A percentile compares a stretch with the other conserved stretches of the same genome.
phyloP scores from a whole-genome alignment of 257 asterid species.

The Nicotiana sylvestris region DNA sequence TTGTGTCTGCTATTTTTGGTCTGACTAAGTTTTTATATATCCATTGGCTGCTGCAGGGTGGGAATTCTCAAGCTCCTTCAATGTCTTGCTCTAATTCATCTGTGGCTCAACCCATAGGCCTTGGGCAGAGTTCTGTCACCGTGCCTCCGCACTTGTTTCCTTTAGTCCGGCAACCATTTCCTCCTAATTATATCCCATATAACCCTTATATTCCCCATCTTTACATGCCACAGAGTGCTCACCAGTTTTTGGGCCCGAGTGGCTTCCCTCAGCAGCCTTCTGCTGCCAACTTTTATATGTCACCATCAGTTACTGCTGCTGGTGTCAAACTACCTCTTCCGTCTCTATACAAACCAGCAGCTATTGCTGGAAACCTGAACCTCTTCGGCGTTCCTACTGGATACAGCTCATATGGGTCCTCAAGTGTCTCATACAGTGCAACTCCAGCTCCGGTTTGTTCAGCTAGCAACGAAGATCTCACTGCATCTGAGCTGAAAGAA shows the following conservation, averaged over 20 bases:
- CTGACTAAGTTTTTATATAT: not conserved
- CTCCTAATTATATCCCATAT: slow-evolving; percentile 46
- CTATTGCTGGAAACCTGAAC: slow-evolving; percentile 29
- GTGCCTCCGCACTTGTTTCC: slow-evolving; percentile 43
- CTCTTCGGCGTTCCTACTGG: slow-evolving; percentile 46
- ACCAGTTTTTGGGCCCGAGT: slow-evolving; percentile 44
- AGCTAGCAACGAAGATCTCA: slow-evolving; percentile 29
- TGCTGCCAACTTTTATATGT: slow-evolving; percentile 37
- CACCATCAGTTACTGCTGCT: slow-evolving; percentile 37
- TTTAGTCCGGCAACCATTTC: slow-evolving; percentile 47
- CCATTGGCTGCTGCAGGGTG: slow-evolving; percentile 28
- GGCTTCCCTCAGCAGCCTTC: slow-evolving; percentile 55
- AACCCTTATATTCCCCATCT: slow-evolving; percentile 50
- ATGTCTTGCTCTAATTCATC: slow-evolving; percentile 32
- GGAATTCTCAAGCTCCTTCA: slow-evolving; percentile 33
- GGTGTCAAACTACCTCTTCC: slow-evolving; percentile 43
- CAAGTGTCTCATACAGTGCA: slow-evolving; percentile 35
- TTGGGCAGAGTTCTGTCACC: slow-evolving; percentile 38
- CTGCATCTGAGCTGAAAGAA: slow-evolving; percentile 45
- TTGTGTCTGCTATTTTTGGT: not conserved
- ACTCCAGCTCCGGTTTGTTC: slow-evolving; percentile 33
- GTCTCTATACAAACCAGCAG: slow-evolving; percentile 39
- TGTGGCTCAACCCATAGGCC: slow-evolving; percentile 32
- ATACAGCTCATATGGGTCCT: slow-evolving; percentile 42
- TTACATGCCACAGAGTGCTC: slow-evolving; percentile 45